Evolutionary conservation across 1,139 yeast genomes (phyloP).

Genomic region (Candida sanyaensis): DNA sequence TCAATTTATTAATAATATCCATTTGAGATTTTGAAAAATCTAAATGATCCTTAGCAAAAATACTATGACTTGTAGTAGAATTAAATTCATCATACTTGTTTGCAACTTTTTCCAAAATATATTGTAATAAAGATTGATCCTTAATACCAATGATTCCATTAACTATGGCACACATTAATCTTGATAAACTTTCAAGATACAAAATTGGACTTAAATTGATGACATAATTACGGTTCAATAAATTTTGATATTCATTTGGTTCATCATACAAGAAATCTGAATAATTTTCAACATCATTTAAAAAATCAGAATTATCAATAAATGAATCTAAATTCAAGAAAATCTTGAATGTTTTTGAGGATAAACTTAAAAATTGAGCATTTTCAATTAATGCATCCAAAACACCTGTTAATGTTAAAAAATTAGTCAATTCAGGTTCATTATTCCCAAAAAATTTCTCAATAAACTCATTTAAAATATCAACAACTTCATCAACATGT

Average conservation of each 20-base stretch:
- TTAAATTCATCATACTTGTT: conserved; percentile 19
- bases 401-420: conserved; percentile 48
- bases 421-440: conserved; percentile 34
- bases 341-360: conserved; percentile 30
- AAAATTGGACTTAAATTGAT: conserved; percentile 45
- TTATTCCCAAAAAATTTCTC: conserved; percentile 23
- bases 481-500: conserved; percentile 28
- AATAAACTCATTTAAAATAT: conserved; percentile 32
- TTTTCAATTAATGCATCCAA: conserved; percentile 42
- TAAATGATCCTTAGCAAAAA: conserved; percentile 15
- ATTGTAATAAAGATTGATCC: conserved; percentile 29
- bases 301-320: conserved; percentile 43
- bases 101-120: conserved; percentile 28
- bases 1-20: conserved; percentile 31
- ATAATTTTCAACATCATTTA: conserved; percentile 39
- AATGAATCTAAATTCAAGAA: conserved; percentile 38
- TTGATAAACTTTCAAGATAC: conserved; percentile 44
- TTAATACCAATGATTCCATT: conserved; percentile 29
- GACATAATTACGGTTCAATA: conserved; percentile 32
- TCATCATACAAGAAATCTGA: conserved; percentile 27
- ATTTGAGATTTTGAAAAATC: conserved; percentile 27
- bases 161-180: conserved; percentile 37
- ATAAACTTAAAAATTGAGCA: conserved; percentile 33
- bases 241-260: conserved; percentile 22
- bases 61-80: conserved; percentile 6